Percentiles rank a stretch among this genome's conserved stretches.
phyloP scores from a whole-genome alignment of 495 filamentous ascomycete species.

The Venustampulla echinocandica region DNA sequence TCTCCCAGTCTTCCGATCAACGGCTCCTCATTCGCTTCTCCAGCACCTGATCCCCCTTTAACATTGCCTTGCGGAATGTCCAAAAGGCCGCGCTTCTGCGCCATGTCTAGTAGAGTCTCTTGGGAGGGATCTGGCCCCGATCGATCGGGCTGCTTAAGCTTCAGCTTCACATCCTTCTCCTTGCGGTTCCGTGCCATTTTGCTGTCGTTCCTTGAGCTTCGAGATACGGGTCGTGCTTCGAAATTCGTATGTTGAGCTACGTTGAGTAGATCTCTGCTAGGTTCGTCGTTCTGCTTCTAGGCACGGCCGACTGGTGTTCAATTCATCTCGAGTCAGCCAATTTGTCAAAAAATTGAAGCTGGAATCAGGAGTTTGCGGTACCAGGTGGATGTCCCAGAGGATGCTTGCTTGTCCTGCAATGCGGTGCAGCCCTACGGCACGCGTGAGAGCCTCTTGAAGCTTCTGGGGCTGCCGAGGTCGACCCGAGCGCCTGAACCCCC shows the following conservation, averaged over 20 bases:
- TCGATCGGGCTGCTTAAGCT: slow-evolving; percentile 52
- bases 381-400: too few species aligned
- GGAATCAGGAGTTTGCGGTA: background rate
- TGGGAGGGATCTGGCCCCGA: slow-evolving; percentile 38
- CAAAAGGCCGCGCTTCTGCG: slow-evolving; percentile 48
- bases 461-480: background rate
- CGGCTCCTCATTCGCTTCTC: slow-evolving; percentile 23
- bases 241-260: too few species aligned
- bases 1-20: slow-evolving; percentile 44
- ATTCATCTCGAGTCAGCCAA: too few species aligned
- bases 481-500: background rate
- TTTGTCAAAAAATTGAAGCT: background rate
- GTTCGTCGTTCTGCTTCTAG: too few species aligned
- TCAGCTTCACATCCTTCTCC: slow-evolving; percentile 41
- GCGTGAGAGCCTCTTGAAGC: background rate
- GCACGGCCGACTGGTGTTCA: too few species aligned
- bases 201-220: background rate
- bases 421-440: slow-evolving; percentile 1
- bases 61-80: slow-evolving; percentile 27
- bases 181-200: slow-evolving; percentile 34
- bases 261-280: too few species aligned
- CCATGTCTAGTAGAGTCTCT: slow-evolving; percentile 56
- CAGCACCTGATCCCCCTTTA: too few species aligned
- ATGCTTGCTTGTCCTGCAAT: too few species aligned
- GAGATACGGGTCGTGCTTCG: background rate